Evolutionary conservation across 169 alveolate species (phyloP).

Genomic region (Eimeria necatrix): DNA sequence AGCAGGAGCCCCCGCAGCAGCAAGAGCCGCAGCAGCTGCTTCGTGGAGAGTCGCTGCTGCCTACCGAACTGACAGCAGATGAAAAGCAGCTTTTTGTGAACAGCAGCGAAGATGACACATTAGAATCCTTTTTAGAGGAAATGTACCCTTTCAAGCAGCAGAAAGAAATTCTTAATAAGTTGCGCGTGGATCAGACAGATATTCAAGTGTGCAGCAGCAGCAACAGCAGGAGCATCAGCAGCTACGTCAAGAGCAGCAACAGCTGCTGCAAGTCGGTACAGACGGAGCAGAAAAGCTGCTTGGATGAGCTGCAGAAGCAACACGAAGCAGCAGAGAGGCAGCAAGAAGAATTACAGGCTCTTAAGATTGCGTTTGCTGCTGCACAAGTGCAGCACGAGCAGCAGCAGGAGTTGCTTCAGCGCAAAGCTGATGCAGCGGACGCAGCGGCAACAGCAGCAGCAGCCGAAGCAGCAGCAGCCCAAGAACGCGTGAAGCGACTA

Average conservation of each 20-base stretch:
- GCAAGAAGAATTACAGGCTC: constrained; percentile 4
- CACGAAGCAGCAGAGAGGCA: constrained; percentile 41
- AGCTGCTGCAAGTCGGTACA: neutral
- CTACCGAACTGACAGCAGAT: neutral
- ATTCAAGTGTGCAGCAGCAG: neutral
- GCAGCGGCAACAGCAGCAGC: neutral
- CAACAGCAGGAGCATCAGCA: constrained; percentile 27
- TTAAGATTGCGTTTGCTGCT: constrained; percentile 27
- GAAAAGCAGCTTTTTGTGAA: neutral
- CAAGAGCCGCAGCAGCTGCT: neutral
- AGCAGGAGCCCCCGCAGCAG: neutral
- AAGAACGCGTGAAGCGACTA: constrained; percentile 16
- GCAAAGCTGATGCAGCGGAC: neutral
- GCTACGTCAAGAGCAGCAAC: neutral
- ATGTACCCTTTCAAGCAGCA: neutral
- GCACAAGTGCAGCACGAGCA: constrained; percentile 47
- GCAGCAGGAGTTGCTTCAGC: constrained; percentile 66
- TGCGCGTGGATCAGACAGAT: neutral
- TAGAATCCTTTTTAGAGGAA: too few relatives aligned
- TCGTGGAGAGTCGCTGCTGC: neutral
- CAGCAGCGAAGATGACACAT: too few relatives aligned
- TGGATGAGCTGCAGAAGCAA: constrained; percentile 6
- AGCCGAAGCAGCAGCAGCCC: constrained; percentile 44
- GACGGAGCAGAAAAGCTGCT: neutral
- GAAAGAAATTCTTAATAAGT: neutral